Conservation (phyloP, 129 eudicot genomes). For the Flaveria bidentis region DNA sequence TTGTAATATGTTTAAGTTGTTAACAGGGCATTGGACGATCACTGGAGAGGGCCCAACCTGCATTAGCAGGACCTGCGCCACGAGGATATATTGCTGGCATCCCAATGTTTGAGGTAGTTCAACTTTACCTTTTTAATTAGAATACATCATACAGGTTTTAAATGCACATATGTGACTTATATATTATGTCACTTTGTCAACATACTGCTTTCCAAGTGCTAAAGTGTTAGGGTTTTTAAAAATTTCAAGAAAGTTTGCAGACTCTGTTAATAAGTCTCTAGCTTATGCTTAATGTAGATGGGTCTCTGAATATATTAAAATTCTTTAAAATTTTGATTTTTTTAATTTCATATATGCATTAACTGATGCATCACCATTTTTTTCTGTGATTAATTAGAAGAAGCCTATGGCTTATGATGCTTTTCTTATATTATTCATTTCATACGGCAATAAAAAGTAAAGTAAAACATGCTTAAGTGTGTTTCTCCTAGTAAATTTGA, state of each 20-base stretch:
- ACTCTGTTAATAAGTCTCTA: background rate
- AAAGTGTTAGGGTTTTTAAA: background rate
- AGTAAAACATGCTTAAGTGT: conserved; percentile 19
- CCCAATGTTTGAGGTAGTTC: conserved; percentile 31
- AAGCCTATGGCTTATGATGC: background rate
- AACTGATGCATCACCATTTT: background rate
- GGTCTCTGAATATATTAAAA: background rate
- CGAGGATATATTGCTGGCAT: conserved; percentile 29
- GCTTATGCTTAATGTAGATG: background rate
- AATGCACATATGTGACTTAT: conserved; percentile 5
- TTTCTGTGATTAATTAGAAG: background rate
- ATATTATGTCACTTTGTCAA: background rate
- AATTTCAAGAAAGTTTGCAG: background rate
- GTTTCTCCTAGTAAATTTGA: background rate
- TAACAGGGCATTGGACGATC: conserved; percentile 24
- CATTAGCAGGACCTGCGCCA: conserved; percentile 30
- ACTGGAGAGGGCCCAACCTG: conserved; percentile 33
- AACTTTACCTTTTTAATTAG: background rate
- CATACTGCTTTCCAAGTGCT: conserved; percentile 2
- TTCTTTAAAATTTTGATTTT: background rate
- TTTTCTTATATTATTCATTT: background rate
- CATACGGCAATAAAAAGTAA: background rate
- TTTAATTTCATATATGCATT: background rate
- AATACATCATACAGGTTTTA: background rate
- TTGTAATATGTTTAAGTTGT: conserved; percentile 19